Evolutionary conservation across 1,284 basidiomycete species (phyloP).

Genomic region (Inonotus obliquus): DNA sequence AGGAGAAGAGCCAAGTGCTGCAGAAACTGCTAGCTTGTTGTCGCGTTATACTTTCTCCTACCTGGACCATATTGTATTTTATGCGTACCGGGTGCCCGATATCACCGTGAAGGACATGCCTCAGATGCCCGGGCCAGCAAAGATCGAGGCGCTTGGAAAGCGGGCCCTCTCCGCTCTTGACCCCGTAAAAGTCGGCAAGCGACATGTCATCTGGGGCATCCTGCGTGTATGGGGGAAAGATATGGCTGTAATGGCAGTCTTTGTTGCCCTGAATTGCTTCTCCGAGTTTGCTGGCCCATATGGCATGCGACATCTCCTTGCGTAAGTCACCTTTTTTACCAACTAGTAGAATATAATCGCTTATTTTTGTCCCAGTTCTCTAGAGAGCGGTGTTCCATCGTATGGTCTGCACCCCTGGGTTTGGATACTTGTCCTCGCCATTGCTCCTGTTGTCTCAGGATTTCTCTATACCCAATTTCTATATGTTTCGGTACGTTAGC

Average conservation of each 20-base stretch:
- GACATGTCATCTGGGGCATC: constrained; percentile 19
- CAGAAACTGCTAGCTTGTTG: constrained; percentile 7
- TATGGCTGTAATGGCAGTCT: background rate
- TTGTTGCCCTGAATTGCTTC: background rate
- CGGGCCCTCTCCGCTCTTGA: background rate
- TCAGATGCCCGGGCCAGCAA: background rate
- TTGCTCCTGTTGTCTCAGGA: constrained; percentile 10
- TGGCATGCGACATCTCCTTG: constrained; percentile 12
- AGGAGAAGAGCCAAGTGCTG: constrained; percentile 23
- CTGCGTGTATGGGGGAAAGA: constrained; percentile 6
- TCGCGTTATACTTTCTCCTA: constrained; percentile 13
- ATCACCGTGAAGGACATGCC: constrained; percentile 16
- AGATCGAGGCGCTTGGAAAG: background rate
- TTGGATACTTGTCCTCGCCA: constrained; percentile 13
- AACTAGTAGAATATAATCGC: background rate
- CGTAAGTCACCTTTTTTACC: background rate
- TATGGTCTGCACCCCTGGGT: constrained; percentile 11
- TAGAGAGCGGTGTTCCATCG: constrained; percentile 11
- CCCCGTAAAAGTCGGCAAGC: constrained; percentile 11
- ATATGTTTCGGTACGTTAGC: background rate
- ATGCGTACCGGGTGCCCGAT: constrained; percentile 15
- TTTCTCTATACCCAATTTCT: constrained; percentile 9
- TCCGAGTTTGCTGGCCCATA: constrained; percentile 11
- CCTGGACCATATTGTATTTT: constrained; percentile 13
- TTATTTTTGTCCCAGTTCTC: constrained; percentile 2